A percentile compares a stretch with the other conserved stretches of the same genome.
Evolutionary conservation across 2,329 filamentous ascomycete species (phyloP).

Genomic region (Uncinocarpus reesii): DNA sequence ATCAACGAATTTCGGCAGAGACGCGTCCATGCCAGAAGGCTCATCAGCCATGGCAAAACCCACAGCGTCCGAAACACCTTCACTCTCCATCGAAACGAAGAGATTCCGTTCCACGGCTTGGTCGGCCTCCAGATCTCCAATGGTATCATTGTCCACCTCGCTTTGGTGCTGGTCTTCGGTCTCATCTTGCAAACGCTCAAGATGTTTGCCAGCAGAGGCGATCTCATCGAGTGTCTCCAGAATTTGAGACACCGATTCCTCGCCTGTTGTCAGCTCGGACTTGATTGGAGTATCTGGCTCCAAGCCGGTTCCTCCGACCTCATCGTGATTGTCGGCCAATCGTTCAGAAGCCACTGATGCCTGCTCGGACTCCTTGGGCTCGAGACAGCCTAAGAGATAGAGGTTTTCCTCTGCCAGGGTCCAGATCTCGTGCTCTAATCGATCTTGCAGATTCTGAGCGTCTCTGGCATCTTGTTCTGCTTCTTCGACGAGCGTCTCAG

Average conservation of each 20-base stretch:
- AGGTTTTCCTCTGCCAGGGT: conserved; percentile 2
- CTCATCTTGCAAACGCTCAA: background rate
- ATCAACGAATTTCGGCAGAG: background rate
- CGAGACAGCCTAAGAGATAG: background rate
- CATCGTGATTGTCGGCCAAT: background rate
- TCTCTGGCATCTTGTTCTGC: background rate
- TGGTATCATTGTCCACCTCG: conserved; percentile 6
- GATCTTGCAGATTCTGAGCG: background rate
- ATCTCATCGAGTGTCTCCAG: background rate
- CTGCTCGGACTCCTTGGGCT: background rate
- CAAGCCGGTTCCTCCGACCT: conserved; percentile 1
- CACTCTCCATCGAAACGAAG: conserved; percentile 7
- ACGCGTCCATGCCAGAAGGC: background rate
- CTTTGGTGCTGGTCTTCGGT: background rate
- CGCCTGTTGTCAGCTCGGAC: background rate
- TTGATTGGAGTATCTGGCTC: background rate
- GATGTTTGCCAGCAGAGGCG: conserved; percentile 2
- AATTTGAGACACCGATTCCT: conserved; percentile 1
- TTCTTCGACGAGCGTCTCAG: background rate
- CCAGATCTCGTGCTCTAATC: background rate
- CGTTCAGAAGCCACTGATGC: background rate
- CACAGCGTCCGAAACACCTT: background rate
- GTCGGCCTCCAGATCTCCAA: conserved; percentile 6
- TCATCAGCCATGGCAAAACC: background rate
- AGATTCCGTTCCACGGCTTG: conserved; percentile 5